Evolutionary conservation across 2,329 filamentous ascomycete species (phyloP).

Genomic region (Clonostachys chloroleuca): DNA sequence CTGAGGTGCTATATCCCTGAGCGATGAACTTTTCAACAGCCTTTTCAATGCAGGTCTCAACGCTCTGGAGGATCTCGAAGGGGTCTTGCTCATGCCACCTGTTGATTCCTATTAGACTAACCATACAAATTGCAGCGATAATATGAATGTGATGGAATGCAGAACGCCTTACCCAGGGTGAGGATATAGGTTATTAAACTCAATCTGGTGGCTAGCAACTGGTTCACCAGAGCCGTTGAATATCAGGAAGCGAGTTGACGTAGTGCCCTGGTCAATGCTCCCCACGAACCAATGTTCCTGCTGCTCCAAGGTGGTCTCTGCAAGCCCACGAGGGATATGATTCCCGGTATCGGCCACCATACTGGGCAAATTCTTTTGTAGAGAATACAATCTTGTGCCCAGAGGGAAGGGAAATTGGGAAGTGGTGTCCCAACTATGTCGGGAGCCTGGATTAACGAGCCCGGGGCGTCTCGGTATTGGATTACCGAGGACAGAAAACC

Average conservation of each 20-base stretch:
- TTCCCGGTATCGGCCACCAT: too few relatives aligned
- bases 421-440: too few relatives aligned
- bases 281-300: slow-evolving; percentile 60
- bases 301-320: slow-evolving; percentile 21
- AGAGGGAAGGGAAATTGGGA: too few relatives aligned
- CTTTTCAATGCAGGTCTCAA: slow-evolving; percentile 71
- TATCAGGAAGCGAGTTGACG: slow-evolving; percentile 77
- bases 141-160: neutral
- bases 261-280: slow-evolving; percentile 77
- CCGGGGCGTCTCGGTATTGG: too few relatives aligned
- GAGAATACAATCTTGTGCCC: too few relatives aligned
- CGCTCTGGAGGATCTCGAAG: slow-evolving; percentile 66
- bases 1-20: slow-evolving; percentile 59
- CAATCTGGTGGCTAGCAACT: slow-evolving; percentile 68
- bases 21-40: slow-evolving; percentile 65
- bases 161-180: slow-evolving; percentile 60
- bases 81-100: slow-evolving; percentile 88
- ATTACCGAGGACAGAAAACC: too few relatives aligned
- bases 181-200: slow-evolving; percentile 72
- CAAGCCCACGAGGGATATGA: slow-evolving; percentile 10
- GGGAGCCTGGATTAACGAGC: too few relatives aligned
- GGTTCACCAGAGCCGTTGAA: slow-evolving; percentile 77
- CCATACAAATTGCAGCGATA: too few relatives aligned
- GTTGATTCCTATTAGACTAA: neutral
- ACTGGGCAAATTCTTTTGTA: too few relatives aligned